Evolutionary conservation across 164 flowering plant species (phyloP).

Genomic region (Magnolia kwangsiensis): DNA sequence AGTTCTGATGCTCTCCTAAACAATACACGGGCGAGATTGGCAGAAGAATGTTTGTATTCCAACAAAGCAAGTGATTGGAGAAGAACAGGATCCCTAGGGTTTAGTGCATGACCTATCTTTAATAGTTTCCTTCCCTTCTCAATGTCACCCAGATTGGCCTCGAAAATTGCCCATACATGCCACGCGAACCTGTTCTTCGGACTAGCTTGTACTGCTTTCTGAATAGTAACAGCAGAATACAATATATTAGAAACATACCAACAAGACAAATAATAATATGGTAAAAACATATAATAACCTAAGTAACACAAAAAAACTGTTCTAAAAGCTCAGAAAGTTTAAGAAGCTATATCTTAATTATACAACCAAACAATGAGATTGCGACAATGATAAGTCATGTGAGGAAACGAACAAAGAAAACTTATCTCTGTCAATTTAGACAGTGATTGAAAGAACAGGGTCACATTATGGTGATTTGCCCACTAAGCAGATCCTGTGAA

Average conservation of each 20-base stretch:
- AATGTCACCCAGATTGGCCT: slow-evolving; percentile 60
- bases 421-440: too few species aligned
- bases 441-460: too few species aligned
- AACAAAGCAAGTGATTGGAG: slow-evolving; percentile 92
- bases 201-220: slow-evolving; percentile 92
- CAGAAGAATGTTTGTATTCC: slow-evolving; percentile 77
- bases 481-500: too few species aligned
- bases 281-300: too few species aligned
- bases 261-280: too few species aligned
- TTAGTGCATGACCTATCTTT: slow-evolving; percentile 86
- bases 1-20: slow-evolving; percentile 80
- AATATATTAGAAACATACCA: background rate
- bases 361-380: too few species aligned
- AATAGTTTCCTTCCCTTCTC: slow-evolving; percentile 79
- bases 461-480: too few species aligned
- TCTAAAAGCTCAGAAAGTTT: too few species aligned
- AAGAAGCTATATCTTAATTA: too few species aligned
- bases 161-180: slow-evolving; percentile 96
- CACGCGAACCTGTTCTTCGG: slow-evolving; percentile 98
- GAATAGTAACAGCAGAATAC: slow-evolving; percentile 9
- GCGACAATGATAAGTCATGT: too few species aligned
- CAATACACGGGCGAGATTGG: slow-evolving; percentile 75
- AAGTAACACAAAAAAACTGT: too few species aligned
- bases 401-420: too few species aligned
- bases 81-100: slow-evolving; percentile 92